Base-by-base conservation (phyloP, 495 filamentous ascomycete species). In the Viridothelium virens region DNA sequence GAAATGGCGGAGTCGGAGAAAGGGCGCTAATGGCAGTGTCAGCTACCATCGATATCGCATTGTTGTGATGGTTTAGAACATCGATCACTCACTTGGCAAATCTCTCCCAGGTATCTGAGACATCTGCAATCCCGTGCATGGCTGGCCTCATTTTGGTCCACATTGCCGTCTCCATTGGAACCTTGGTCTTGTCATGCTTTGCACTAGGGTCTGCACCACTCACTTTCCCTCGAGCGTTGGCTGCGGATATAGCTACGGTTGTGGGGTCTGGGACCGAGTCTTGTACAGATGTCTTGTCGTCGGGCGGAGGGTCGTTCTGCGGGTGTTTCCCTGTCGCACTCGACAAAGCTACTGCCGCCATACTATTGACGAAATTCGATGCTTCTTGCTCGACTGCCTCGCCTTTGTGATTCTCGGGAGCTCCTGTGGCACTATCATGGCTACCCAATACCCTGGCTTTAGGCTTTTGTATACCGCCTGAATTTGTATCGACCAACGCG, bases 311-410 rank as follows among this genome's bases (percentile, higher is more conserved):
- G n/a, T 79, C 77, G 41, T 77, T 74, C 34, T 78, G 72, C 1
- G 75, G 73, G 61, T 81, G 73, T 71, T 92, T 92, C 0, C 89
- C 91, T 0, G 87, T 84, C 0, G 89, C 90, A 63, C 88, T 89
- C 61, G 86, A 86, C 46, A 94, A 77, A 0, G 89, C 89, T 9
- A 96, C 85, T 2, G 82, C 83, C 5, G 89, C 87, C 64, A 94
- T 86, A 38, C 87, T 84, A 68, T 87, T 87, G 41, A 94, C 85
- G 67, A 96, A 86, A 69, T 91, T 92, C 68, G 81, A 86, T 2
- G 91, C 91, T 74, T 96, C 91, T 67, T 88, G 84, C 72, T 96
- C 91, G 4, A 91, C 90, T 0, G 91, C 89, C 73, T 95, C 91
- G 18, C 91, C 91, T 70, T 91, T 88, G 73, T 91, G 86, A 64